Conservation (phyloP, 192 early-diverging fungal genomes). For the Backusella liffmaniae region DNA sequence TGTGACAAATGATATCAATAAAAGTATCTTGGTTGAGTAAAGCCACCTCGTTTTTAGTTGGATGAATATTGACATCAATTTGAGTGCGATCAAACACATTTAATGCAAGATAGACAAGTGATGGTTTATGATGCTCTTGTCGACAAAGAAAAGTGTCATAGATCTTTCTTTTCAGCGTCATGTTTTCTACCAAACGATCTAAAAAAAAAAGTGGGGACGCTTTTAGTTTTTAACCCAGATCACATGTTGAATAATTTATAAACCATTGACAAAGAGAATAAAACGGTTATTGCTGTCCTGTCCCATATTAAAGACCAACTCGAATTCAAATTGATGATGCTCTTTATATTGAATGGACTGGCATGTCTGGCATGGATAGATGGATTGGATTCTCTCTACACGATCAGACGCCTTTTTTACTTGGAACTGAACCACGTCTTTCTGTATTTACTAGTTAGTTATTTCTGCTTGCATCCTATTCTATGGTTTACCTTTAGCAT, state of each 20-base stretch:
- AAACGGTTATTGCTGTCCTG: neutral
- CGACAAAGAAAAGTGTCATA: neutral
- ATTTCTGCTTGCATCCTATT: neutral
- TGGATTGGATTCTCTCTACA: neutral
- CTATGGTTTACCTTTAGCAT: neutral
- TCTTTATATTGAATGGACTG: neutral
- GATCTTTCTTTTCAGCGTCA: neutral
- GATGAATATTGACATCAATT: constrained; percentile 18
- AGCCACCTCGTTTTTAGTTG: constrained; percentile 8
- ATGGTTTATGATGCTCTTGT: neutral
- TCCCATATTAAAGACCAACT: neutral
- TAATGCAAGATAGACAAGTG: neutral
- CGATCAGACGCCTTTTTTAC: neutral
- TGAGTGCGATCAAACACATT: neutral
- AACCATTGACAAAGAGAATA: constrained; percentile 7
- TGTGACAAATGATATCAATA: neutral
- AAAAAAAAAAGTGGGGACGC: no score
- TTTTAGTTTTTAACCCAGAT: no score
- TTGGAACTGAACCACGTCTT: neutral
- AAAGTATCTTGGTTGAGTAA: neutral
- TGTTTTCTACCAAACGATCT: constrained; percentile 13
- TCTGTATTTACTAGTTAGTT: neutral
- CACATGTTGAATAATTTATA: no score
- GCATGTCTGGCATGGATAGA: neutral
- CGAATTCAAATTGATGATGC: neutral